A percentile compares a stretch with the other conserved stretches of the same genome.
These are phyloP conservation scores for Neoscytalidium dimidiatum DNA, from an alignment of 2,329 filamentous ascomycete genomes.

Conservation along the genomic window DNA sequence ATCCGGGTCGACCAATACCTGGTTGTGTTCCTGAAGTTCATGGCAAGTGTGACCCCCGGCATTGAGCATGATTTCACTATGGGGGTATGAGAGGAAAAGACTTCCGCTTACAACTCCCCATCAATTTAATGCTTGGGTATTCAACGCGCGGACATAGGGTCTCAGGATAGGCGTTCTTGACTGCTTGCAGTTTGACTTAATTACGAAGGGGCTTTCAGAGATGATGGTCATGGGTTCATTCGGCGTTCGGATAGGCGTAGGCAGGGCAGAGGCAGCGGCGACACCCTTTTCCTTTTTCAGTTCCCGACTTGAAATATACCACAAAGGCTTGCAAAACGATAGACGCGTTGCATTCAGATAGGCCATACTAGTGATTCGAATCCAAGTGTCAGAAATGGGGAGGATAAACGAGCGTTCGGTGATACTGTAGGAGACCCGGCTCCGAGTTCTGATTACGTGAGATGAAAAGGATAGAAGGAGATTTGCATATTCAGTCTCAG, in stretches of 20 bases:
- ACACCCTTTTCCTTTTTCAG: background rate
- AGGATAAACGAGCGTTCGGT: background rate
- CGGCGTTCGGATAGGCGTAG: constrained; percentile 10
- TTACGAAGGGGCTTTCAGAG: background rate
- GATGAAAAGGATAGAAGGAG: background rate
- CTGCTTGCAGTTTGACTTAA: background rate
- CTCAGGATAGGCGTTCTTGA: constrained; percentile 3
- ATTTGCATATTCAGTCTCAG: background rate
- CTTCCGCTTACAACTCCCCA: background rate
- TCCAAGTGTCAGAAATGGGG: background rate
- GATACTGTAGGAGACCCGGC: background rate
- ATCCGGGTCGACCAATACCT: constrained; percentile 88
- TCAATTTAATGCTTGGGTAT: background rate
- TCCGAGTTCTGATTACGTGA: background rate
- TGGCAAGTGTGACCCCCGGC: constrained; percentile 77
- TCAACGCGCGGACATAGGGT: background rate
- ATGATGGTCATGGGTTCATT: background rate
- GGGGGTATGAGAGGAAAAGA: constrained; percentile 66
- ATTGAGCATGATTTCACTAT: constrained; percentile 99
- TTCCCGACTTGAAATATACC: background rate
- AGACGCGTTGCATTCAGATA: constrained; percentile 5
- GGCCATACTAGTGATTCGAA: background rate
- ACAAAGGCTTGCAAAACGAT: constrained; percentile 10
- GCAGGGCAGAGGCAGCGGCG: background rate
- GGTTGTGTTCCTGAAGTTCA: constrained; percentile 82